These are phyloP conservation scores for Pichia scutulata DNA, from an alignment of 805 yeast species.

Conservation along the genomic window DNA sequence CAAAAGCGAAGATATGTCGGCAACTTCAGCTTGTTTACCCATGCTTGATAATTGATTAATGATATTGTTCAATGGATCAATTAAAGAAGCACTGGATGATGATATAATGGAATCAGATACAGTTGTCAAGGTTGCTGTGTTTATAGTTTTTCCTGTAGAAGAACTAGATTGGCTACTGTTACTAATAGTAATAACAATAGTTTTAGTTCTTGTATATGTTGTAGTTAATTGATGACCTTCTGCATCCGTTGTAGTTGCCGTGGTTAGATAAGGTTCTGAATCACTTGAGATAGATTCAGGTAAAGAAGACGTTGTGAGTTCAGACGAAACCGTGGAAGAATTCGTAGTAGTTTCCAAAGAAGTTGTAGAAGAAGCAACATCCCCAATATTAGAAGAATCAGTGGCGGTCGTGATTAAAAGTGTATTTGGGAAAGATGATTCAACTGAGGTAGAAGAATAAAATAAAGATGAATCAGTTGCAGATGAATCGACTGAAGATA, in stretches of 20 bases:
- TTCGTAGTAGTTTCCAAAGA: background rate
- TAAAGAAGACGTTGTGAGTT: background rate
- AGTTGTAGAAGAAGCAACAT: background rate
- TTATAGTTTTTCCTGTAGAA: background rate
- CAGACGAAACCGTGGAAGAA: background rate
- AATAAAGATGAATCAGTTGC: background rate
- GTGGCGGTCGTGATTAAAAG: background rate
- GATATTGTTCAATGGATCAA: slow-evolving; percentile 1
- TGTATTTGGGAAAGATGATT: background rate
- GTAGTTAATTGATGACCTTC: slow-evolving; percentile 5
- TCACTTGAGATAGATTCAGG: background rate
- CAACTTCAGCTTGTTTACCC: slow-evolving; percentile 6
- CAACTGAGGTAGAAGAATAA: background rate
- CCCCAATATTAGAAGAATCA: background rate
- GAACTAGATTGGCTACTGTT: background rate
- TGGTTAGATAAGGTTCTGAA: background rate
- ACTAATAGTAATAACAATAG: slow-evolving; percentile 2
- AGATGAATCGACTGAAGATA: background rate
- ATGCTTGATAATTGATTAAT: background rate
- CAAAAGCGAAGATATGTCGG: slow-evolving; percentile 5
- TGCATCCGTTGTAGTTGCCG: background rate
- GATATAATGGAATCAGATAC: slow-evolving; percentile 4
- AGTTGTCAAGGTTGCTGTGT: background rate
- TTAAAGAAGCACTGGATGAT: slow-evolving; percentile 4
- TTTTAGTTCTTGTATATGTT: slow-evolving; percentile 4